Conservation (phyloP, 2,329 filamentous ascomycete genomes). For the Clonostachys solani region DNA sequence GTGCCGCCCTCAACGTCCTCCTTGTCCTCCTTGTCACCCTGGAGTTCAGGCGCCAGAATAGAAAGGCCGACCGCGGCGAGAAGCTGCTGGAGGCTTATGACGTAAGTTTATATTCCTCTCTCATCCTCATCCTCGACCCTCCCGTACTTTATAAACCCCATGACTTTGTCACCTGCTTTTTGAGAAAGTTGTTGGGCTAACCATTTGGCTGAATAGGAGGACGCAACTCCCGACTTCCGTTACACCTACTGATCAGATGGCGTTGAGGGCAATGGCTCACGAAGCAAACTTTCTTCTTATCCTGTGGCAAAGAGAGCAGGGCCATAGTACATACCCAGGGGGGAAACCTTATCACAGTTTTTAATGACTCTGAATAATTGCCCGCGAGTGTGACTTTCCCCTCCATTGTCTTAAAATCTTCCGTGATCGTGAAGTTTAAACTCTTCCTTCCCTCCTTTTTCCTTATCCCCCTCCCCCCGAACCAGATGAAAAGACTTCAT, state of each 20-base stretch:
- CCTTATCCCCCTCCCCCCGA: too few relatives aligned
- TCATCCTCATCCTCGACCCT: not conserved
- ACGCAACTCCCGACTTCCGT: constrained; percentile 20
- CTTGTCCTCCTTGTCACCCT: constrained; percentile 35
- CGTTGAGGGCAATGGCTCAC: too few relatives aligned
- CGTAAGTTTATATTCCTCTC: constrained; percentile 26
- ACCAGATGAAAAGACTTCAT: too few relatives aligned
- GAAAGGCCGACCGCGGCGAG: constrained; percentile 47
- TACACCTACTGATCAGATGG: constrained; percentile 21
- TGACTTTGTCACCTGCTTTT: not conserved
- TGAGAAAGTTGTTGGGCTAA: not conserved
- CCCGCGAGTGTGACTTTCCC: too few relatives aligned
- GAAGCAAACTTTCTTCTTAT: too few relatives aligned
- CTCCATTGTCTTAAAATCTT: too few relatives aligned
- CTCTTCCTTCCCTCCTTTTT: too few relatives aligned
- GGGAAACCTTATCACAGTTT: too few relatives aligned
- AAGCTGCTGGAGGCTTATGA: constrained; percentile 44
- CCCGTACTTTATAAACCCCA: not conserved
- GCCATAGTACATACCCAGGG: too few relatives aligned
- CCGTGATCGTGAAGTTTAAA: too few relatives aligned
- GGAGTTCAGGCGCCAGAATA: constrained; percentile 38
- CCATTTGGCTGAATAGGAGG: constrained; percentile 14
- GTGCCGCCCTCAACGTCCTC: constrained; percentile 37
- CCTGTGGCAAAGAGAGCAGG: too few relatives aligned
- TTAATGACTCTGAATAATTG: too few relatives aligned